These are phyloP conservation scores for Podila epigama DNA, from an alignment of 192 early-diverging fungal species.

Conservation along the genomic window DNA sequence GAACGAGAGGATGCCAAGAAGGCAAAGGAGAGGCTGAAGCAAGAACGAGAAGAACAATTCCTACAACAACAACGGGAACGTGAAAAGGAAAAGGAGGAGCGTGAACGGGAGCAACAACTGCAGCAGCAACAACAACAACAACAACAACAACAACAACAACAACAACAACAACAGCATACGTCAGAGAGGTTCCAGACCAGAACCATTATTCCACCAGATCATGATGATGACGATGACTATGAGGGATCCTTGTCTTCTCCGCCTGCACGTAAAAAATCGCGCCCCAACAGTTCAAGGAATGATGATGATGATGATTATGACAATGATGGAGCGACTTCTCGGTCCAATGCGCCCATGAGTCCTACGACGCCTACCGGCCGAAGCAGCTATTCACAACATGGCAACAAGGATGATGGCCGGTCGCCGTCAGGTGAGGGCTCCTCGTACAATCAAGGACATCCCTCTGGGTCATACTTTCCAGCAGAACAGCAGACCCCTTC, in stretches of 20 bases:
- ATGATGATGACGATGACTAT: constrained; percentile 19
- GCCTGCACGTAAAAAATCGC: constrained; percentile 23
- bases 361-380: constrained; percentile 20
- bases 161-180: background rate
- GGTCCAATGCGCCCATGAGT: constrained; percentile 5
- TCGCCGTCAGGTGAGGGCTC: background rate
- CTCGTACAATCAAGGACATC: background rate
- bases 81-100: constrained; percentile 14
- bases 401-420: constrained; percentile 5
- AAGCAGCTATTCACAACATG: constrained; percentile 16
- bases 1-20: constrained; percentile 37
- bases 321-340: background rate
- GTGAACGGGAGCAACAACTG: constrained; percentile 22
- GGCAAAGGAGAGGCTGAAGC: constrained; percentile 24
- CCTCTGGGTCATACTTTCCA: constrained; percentile 14
- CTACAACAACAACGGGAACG: constrained; percentile 8
- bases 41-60: constrained; percentile 25
- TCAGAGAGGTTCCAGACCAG: too few species aligned
- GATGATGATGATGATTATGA: constrained; percentile 16
- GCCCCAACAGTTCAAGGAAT: constrained; percentile 20
- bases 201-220: background rate
- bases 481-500: background rate
- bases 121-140: constrained; percentile 1
- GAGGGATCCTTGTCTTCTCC: constrained; percentile 12
- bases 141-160: background rate